These are phyloP conservation scores for Dillenia suffruticosa DNA, from an alignment of 164 flowering plant species.

Conservation along the genomic window DNA sequence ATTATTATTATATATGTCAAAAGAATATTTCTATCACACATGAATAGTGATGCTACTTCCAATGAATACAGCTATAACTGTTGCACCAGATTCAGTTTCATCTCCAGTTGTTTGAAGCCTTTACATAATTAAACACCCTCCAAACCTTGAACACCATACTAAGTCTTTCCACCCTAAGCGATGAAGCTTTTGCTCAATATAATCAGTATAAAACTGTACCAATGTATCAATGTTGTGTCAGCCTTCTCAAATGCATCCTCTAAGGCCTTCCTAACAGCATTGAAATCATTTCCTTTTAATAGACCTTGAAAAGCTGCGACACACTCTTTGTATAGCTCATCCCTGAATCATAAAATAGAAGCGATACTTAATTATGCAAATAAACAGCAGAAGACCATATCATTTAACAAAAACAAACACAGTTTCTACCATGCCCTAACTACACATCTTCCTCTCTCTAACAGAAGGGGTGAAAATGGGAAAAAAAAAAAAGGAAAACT, in stretches of 20 bases:
- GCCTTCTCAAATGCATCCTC: constrained; percentile 60
- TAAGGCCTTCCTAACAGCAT: constrained; percentile 48
- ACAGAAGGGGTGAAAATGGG: neutral
- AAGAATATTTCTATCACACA: no score
- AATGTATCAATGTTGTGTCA: constrained; percentile 63
- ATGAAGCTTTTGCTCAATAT: neutral
- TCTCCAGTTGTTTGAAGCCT: no score
- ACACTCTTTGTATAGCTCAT: constrained; percentile 63
- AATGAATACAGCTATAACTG: no score
- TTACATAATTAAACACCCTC: no score
- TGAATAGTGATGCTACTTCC: neutral
- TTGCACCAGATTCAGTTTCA: no score
- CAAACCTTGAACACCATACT: no score
- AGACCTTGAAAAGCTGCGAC: constrained; percentile 62
- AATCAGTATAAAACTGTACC: constrained; percentile 32
- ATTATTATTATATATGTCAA: no score
- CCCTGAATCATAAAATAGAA: no score
- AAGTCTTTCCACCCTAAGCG: no score
- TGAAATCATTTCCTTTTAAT: constrained; percentile 40
- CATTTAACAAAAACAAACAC: no score
- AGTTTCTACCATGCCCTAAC: neutral
- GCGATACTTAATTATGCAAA: no score
- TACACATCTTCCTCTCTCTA: neutral
- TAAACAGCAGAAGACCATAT: no score
- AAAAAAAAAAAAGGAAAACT: neutral